Base-by-base conservation (phyloP, 129 eudicot genomes). In the Oenanthe sinensis region DNA sequence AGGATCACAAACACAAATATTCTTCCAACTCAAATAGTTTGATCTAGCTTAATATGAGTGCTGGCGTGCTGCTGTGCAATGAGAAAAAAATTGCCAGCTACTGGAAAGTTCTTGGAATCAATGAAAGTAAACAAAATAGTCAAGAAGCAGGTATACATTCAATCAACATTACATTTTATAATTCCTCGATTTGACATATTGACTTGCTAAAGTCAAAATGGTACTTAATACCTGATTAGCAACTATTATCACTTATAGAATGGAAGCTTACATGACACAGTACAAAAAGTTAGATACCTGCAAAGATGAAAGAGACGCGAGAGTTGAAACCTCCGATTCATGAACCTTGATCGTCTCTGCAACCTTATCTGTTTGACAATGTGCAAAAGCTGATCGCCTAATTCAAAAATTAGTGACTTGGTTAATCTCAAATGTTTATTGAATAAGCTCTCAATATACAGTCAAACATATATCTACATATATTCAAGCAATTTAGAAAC, bases 321-420 rank as follows among this genome's bases (percentile, higher is more conserved):
- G 91, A 26, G 97, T 89, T 33, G 81, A 55, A 81, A 93, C 87
- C 82, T 93, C 98, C 87, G 75, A 79, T 72, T 86, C 91, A 83
- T 79, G 91, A 81, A 77, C 52, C 77, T 75, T 78, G 47, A 93
- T 71, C 80, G 89, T 75, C 39, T 93, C 82, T 44, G 86, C 84
- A 50, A 85, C 85, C 55, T 75, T 82, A 78, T 83, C 84, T 8
- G 79, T 83, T 79, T 89, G 90, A 79, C 95, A 89, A 71, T 84
- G 91, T 63, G 87, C 97, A 85, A 86, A 91, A 46, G 91, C 98
- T 43, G 84, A 84, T 73, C 88, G 91, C 89, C 98, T 93, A 87
- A 84, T 45, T 22, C 22, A 69, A 45, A 68, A 40, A 15, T 20
- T 12, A 55, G 37, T 28, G 9, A 26, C 13, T 17, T 14, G 11